Evolutionary conservation across 2,329 filamentous ascomycete species (phyloP).

Genomic region (Coniochaeta hoffmannii): DNA sequence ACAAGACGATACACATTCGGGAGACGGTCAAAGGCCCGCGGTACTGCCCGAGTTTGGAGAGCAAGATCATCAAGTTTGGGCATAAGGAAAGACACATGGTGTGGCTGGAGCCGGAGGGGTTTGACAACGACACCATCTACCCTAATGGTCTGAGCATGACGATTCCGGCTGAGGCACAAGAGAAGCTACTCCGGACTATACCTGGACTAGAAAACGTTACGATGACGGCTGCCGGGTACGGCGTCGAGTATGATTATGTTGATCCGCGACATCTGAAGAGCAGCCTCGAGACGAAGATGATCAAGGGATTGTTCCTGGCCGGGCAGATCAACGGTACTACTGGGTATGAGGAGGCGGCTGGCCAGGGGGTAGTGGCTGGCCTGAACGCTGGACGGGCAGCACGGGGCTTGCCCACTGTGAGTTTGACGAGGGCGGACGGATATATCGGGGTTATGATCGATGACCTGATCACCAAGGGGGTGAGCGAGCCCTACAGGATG

Average conservation of each 20-base stretch:
- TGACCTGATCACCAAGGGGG: constrained; percentile 92
- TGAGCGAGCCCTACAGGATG: constrained; percentile 96
- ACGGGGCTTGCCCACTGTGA: constrained; percentile 55
- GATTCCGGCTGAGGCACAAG: constrained; percentile 80
- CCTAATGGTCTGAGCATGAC: constrained; percentile 98
- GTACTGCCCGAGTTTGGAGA: constrained; percentile 93
- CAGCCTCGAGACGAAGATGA: constrained; percentile 91
- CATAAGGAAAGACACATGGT: constrained; percentile 79
- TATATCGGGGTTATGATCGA: constrained; percentile 99
- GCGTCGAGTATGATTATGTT: constrained; percentile 97
- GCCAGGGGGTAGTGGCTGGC: constrained; percentile 85
- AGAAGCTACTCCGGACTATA: constrained; percentile 77
- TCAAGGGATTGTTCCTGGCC: constrained; percentile 80
- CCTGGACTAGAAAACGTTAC: constrained; percentile 78
- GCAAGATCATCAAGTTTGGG: constrained; percentile 83
- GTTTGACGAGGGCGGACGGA: constrained; percentile 73
- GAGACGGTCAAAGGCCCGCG: constrained; percentile 90
- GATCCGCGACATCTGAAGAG: constrained; percentile 81
- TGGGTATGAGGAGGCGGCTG: constrained; percentile 94
- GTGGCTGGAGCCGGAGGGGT: constrained; percentile 96
- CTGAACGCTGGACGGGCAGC: constrained; percentile 88
- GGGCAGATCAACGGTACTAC: constrained; percentile 98
- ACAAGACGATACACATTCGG: constrained; percentile 92
- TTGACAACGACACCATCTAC: constrained; percentile 83
- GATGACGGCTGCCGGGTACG: constrained; percentile 94